Evolutionary conservation across 345 rosid species (phyloP).

Genomic region (Aurinia saxatilis): DNA sequence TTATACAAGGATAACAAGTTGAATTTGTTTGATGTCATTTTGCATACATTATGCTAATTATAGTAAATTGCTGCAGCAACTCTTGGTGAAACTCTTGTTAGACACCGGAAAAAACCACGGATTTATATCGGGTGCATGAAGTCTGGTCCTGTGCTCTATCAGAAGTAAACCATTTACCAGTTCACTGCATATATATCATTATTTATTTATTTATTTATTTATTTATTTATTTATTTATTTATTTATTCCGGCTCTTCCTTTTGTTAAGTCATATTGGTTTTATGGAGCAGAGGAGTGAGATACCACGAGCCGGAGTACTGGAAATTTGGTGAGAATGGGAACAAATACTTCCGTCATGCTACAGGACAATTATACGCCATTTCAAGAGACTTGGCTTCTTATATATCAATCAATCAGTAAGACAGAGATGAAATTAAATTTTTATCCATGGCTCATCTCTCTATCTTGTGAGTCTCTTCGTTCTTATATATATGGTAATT

Average conservation of each 20-base stretch:
- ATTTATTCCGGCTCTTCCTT: background rate
- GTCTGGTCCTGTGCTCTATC: constrained; percentile 93
- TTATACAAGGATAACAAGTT: background rate
- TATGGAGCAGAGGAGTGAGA: constrained; percentile 74
- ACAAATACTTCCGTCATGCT: constrained; percentile 95
- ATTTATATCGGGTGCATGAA: constrained; percentile 96
- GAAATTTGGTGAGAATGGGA: constrained; percentile 90
- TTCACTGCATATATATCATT: background rate
- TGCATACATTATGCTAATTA: background rate
- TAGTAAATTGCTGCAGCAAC: constrained; percentile 51
- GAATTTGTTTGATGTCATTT: background rate
- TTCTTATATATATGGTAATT: constrained; percentile 8
- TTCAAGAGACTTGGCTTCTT: constrained; percentile 90
- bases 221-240: no score
- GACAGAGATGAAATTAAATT: constrained; percentile 18
- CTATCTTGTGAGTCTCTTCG: background rate
- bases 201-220: no score
- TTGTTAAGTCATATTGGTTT: constrained; percentile 9
- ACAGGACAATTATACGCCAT: constrained; percentile 93
- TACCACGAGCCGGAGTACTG: constrained; percentile 96
- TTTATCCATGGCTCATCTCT: background rate
- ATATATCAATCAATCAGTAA: constrained; percentile 92
- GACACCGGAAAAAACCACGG: constrained; percentile 68
- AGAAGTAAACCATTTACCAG: constrained; percentile 46
- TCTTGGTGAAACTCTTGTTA: constrained; percentile 80